Conservation (phyloP, 2,329 filamentous ascomycete species). For the Aspergillus sp. region DNA sequence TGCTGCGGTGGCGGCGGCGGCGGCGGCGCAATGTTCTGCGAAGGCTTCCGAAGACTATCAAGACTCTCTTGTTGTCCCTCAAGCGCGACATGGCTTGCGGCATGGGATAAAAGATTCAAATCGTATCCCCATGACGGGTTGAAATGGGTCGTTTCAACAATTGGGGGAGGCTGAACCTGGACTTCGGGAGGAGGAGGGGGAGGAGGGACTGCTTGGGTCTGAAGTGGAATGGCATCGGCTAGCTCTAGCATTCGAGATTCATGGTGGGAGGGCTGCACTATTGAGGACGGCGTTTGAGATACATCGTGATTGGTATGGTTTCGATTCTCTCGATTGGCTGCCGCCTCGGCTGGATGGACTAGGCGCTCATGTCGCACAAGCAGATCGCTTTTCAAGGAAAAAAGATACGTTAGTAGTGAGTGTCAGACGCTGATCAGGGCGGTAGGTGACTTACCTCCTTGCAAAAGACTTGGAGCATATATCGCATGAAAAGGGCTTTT, state of each 20-base stretch:
- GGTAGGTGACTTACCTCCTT: slow-evolving; percentile 36
- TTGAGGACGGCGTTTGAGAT: slow-evolving; percentile 35
- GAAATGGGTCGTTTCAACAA: slow-evolving; percentile 46
- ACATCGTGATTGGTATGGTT: slow-evolving; percentile 32
- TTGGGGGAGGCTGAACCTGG: slow-evolving; percentile 37
- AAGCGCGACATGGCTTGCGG: slow-evolving; percentile 50
- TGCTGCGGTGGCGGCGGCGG: slow-evolving; percentile 32
- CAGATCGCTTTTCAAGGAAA: slow-evolving; percentile 39
- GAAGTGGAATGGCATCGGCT: slow-evolving; percentile 44
- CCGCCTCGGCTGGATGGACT: slow-evolving; percentile 47
- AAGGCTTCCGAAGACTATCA: slow-evolving; percentile 38
- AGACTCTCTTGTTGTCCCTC: slow-evolving; percentile 46
- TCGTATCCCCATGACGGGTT: slow-evolving; percentile 54
- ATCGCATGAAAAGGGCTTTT: slow-evolving; percentile 52
- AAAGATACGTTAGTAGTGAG: slow-evolving; percentile 25
- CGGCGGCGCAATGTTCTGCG: slow-evolving; percentile 32
- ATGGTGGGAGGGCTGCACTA: slow-evolving; percentile 39
- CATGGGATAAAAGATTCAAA: slow-evolving; percentile 49
- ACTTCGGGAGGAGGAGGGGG: slow-evolving; percentile 33
- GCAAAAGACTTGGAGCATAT: slow-evolving; percentile 52
- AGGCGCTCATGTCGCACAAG: slow-evolving; percentile 52
- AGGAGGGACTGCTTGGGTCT: slow-evolving; percentile 35
- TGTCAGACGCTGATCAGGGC: slow-evolving; percentile 7
- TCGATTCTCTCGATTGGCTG: slow-evolving; percentile 40
- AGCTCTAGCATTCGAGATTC: slow-evolving; percentile 48